These are phyloP conservation scores for Immersiella caudata DNA, from an alignment of 495 filamentous ascomycete genomes.

Conservation along the genomic window DNA sequence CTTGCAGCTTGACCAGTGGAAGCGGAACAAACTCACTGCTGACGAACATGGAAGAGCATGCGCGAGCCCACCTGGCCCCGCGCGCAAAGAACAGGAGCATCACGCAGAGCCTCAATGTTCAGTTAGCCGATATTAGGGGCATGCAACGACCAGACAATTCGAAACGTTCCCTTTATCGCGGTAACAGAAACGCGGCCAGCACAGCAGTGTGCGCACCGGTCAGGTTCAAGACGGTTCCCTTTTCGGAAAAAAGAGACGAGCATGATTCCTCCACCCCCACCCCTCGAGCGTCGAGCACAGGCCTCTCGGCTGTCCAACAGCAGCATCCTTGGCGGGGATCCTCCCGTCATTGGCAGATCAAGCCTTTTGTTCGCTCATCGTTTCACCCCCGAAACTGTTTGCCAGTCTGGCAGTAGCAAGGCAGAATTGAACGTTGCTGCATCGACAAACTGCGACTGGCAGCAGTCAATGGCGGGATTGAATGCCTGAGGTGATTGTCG, in stretches of 20 bases:
- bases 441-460: not conserved
- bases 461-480: not conserved
- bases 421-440: not conserved
- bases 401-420: not conserved
- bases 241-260: not conserved
- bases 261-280: not conserved
- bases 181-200: not conserved
- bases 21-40: too few relatives aligned
- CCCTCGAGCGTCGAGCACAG: constrained; percentile 1
- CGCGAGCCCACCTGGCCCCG: not conserved
- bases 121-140: not conserved
- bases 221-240: not conserved
- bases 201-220: not conserved
- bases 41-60: not conserved
- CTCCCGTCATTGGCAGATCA: constrained; percentile 16
- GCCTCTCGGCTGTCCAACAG: not conserved
- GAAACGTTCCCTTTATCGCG: not conserved
- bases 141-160: not conserved
- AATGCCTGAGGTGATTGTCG: not conserved
- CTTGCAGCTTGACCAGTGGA: too few relatives aligned
- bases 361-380: not conserved
- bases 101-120: not conserved
- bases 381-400: not conserved
- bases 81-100: not conserved
- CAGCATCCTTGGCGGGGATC: constrained; percentile 13